Evolutionary conservation across 2,329 filamentous ascomycete species (phyloP).

Genomic region (Fusarium haematococcum): DNA sequence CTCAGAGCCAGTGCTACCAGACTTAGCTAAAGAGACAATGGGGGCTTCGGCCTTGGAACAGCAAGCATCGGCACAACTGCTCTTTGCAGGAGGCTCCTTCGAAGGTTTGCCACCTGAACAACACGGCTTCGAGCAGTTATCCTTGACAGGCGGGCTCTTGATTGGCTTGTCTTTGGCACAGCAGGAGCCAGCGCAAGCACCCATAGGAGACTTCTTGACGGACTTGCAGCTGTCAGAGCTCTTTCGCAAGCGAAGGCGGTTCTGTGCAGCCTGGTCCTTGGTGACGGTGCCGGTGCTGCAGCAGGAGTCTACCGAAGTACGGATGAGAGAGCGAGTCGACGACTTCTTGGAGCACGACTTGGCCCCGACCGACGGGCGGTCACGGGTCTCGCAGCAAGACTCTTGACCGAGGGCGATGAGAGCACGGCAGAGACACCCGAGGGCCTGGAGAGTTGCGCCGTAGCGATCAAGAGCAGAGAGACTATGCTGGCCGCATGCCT

Average conservation of each 20-base stretch:
- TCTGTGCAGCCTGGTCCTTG: constrained; percentile 20
- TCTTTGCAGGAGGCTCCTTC: constrained; percentile 1
- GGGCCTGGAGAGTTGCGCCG: constrained; percentile 56
- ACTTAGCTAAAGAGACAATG: neutral
- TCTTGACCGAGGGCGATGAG: constrained; percentile 64
- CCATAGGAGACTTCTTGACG: neutral
- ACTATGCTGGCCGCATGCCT: constrained; percentile 54
- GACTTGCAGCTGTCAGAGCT: constrained; percentile 20
- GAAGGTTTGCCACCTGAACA: constrained; percentile 1
- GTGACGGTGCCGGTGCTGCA: constrained; percentile 30
- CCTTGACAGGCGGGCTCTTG: neutral
- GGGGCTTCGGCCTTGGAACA: neutral
- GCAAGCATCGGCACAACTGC: neutral
- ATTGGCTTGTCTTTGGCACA: constrained; percentile 11
- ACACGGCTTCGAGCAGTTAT: constrained; percentile 6
- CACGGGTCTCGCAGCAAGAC: constrained; percentile 57
- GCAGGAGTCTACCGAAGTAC: constrained; percentile 44
- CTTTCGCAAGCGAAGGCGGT: constrained; percentile 23
- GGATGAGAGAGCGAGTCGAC: constrained; percentile 22
- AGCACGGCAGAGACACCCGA: constrained; percentile 66
- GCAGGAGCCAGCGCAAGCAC: constrained; percentile 27
- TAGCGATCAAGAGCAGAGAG: constrained; percentile 54
- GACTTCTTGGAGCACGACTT: constrained; percentile 43
- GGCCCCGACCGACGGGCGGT: constrained; percentile 41
- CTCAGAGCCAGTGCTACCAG: neutral